These are phyloP conservation scores for Termitomyces heimii DNA, from an alignment of 768 basidiomycete species.

Conservation along the genomic window DNA sequence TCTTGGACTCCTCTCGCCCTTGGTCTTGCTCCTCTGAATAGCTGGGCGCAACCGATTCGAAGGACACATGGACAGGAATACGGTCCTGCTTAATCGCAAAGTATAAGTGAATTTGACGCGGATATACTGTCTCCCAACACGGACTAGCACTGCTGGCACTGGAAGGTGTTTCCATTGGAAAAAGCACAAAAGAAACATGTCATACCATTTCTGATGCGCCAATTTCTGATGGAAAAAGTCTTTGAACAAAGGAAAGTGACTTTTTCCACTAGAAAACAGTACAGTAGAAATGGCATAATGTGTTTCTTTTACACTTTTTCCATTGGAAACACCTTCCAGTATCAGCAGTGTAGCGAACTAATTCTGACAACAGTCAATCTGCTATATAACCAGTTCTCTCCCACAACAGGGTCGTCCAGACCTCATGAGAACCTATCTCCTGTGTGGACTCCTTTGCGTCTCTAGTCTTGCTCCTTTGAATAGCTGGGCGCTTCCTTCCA, in stretches of 20 bases:
- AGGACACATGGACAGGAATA: background rate
- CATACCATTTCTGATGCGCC: no score
- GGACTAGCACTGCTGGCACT: no score
- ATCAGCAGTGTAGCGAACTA: background rate
- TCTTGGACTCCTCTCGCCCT: conserved; percentile 7
- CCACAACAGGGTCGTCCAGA: background rate
- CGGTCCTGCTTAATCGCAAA: background rate
- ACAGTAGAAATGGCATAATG: no score
- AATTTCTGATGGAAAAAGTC: no score
- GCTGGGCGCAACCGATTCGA: background rate
- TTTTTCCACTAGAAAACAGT: no score
- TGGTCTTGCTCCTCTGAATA: conserved; percentile 1
- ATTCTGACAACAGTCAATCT: background rate
- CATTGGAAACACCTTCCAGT: no score
- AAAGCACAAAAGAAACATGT: no score
- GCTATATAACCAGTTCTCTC: conserved; percentile 6
- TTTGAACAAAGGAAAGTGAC: no score
- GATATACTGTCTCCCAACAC: background rate
- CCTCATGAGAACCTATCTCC: conserved; percentile 8
- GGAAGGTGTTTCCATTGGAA: no score
- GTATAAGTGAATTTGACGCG: background rate
- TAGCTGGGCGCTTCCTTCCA: conserved; percentile 4
- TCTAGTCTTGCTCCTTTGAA: conserved; percentile 4
- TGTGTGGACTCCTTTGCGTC: conserved; percentile 7
- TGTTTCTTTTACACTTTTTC: no score